Percentiles rank a stretch among this genome's conserved stretches.
Conservation (phyloP, 768 basidiomycete species). For the Dentipellis fragilis region DNA sequence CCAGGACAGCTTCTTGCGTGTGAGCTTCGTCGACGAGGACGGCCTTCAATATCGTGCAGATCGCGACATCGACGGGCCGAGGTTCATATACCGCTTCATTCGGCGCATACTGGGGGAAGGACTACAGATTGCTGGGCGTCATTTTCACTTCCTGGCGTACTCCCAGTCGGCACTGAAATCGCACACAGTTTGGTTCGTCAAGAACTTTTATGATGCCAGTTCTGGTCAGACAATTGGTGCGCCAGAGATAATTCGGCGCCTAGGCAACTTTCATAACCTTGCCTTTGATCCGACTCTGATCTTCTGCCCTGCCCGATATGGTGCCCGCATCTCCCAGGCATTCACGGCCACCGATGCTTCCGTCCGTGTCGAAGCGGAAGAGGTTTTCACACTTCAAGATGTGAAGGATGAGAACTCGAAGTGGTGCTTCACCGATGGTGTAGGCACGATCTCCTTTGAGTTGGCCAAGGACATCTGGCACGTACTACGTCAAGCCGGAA, state of each 20-base stretch:
- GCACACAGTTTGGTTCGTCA: slow-evolving; percentile 54
- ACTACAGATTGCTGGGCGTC: slow-evolving; percentile 41
- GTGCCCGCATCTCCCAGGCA: slow-evolving; percentile 61
- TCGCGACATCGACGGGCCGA: slow-evolving; percentile 41
- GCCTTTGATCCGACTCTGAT: slow-evolving; percentile 36
- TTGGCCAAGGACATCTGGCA: slow-evolving; percentile 40
- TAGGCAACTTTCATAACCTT: slow-evolving; percentile 46
- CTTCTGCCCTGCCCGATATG: slow-evolving; percentile 61
- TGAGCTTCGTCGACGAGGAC: slow-evolving; percentile 53
- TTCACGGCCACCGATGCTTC: slow-evolving; percentile 68
- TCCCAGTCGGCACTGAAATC: slow-evolving; percentile 65
- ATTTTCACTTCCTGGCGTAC: slow-evolving; percentile 59
- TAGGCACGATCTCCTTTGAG: slow-evolving; percentile 50
- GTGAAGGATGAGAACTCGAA: slow-evolving; percentile 25
- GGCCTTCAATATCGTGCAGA: slow-evolving; percentile 43
- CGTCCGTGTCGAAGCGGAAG: slow-evolving; percentile 29
- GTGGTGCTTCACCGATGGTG: slow-evolving; percentile 61
- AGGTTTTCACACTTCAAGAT: slow-evolving; percentile 35
- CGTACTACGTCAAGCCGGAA: slow-evolving; percentile 28
- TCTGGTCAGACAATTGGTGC: slow-evolving; percentile 25
- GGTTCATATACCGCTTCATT: slow-evolving; percentile 39
- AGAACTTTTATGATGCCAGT: slow-evolving; percentile 32
- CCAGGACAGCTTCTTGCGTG: slow-evolving; percentile 50
- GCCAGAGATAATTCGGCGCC: slow-evolving; percentile 36
- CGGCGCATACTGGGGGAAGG: slow-evolving; percentile 35